These are phyloP conservation scores for Puccinia coronata DNA, from an alignment of 1,284 basidiomycete species.

Conservation along the genomic window DNA sequence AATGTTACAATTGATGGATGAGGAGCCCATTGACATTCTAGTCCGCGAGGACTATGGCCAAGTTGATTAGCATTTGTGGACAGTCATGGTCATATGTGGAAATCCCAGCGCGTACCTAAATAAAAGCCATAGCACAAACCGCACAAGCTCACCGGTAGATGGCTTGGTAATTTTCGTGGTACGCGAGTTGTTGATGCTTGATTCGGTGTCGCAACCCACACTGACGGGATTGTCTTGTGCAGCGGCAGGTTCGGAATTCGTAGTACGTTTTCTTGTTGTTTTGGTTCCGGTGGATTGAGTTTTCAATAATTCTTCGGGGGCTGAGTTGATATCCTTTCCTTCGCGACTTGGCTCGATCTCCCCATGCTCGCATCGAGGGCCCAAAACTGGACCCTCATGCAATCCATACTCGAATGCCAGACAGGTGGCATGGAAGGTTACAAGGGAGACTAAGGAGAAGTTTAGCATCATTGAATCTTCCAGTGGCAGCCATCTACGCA, in stretches of 20 bases:
- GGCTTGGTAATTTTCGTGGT: background rate
- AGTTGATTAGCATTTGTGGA: background rate
- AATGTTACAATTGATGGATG: slow-evolving; percentile 34
- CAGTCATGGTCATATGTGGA: background rate
- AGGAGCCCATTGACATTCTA: slow-evolving; percentile 26
- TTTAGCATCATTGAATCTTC: slow-evolving; percentile 45
- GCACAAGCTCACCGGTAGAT: slow-evolving; percentile 17
- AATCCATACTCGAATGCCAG: slow-evolving; percentile 37
- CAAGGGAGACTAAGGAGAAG: slow-evolving; percentile 36
- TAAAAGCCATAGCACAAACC: slow-evolving; percentile 42
- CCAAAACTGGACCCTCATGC: slow-evolving; percentile 39
- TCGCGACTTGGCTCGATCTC: background rate
- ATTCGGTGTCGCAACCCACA: background rate
- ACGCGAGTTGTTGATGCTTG: background rate
- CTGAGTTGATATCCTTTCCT: background rate
- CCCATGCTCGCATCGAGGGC: background rate
- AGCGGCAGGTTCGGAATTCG: background rate
- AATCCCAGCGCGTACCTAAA: slow-evolving; percentile 35
- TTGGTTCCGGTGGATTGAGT: slow-evolving; percentile 3
- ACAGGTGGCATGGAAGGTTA: slow-evolving; percentile 41
- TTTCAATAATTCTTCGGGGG: background rate
- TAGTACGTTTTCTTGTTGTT: slow-evolving; percentile 6
- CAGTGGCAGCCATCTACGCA: slow-evolving; percentile 38
- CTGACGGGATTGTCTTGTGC: background rate
- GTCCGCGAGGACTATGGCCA: slow-evolving; percentile 42